Evolutionary conservation across 1,284 basidiomycete species (phyloP), one percentile per base, ranked within the genome.

Genomic region (Rhodotorula sp.): DNA sequence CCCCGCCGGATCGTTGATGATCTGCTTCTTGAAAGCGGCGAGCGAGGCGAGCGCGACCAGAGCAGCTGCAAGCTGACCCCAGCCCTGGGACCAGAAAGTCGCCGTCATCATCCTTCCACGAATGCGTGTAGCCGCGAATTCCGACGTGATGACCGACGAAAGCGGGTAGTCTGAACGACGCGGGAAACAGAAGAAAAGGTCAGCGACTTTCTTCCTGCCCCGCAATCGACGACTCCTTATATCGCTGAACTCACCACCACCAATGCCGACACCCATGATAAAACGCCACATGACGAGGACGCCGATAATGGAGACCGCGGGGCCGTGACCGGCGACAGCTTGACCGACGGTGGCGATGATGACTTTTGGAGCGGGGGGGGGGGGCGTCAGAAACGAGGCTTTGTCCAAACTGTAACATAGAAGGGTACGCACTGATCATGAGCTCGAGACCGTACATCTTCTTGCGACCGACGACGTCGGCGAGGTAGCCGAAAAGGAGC

Each of bases 41-140:
- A 89, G 86, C 74, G 88, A 82, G 75, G 90, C 85, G 76, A 90
- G 81, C 17, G 87, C 85, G 63, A 92, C 84, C 68, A 94, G 81
- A 53, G 87, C 87, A 70, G 89, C 89, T 5, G 20, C 69, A 84
- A 91, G 84, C 56, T 86, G 87, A 64, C 75, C 78, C 70, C 76
- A 76, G 29, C 75, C 75, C 68, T 76, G 72, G 56, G 67, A 58
- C 64, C 74, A 84, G 78, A 91, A 91, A 76, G 90, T 89, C 77
- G 89, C 90, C 78, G 49, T 83, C 49, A 91, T 84, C 80, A 91
- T 84, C 1, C 88, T 87, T 10, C 90, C 90, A 37, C 90, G 85
- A 66, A 88, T 89, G 69, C 85, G 84, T 48, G 87, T 88, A 0
- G 89, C 85, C 6, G 91, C 88, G 77, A 91, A 92, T 79, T 93